Percentiles rank a stretch among this genome's conserved stretches.
These are phyloP conservation scores for Cocos nucifera DNA, from an alignment of 176 grass and related monocot species.

Conservation along the genomic window DNA sequence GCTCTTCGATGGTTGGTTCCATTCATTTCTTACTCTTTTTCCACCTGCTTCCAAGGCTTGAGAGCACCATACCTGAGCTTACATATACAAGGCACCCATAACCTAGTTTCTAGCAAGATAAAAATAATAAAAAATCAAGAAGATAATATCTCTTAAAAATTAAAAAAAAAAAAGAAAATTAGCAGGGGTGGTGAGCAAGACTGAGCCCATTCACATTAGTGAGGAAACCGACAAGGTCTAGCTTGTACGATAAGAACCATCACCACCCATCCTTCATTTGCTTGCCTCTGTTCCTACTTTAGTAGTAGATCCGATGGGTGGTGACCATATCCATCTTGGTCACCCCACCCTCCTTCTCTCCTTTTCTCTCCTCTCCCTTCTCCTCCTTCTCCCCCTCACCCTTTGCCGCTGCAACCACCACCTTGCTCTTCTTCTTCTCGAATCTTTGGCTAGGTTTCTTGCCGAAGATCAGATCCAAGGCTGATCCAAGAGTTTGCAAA, in stretches of 20 bases:
- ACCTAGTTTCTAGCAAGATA: too few species aligned
- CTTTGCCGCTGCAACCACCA: background rate
- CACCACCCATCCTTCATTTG: conserved; percentile 10
- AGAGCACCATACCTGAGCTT: too few species aligned
- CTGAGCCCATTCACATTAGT: conserved; percentile 66
- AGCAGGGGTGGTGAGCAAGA: conserved; percentile 54
- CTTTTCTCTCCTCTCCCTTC: background rate
- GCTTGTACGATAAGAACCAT: conserved; percentile 41
- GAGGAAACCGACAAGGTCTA: conserved; percentile 68
- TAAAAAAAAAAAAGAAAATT: background rate
- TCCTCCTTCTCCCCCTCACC: too few species aligned
- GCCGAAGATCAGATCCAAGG: too few species aligned
- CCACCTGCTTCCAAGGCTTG: too few species aligned
- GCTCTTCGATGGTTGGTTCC: too few species aligned
- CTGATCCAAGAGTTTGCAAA: too few species aligned
- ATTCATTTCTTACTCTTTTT: too few species aligned
- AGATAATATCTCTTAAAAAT: too few species aligned
- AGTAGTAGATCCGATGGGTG: background rate
- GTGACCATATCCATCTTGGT: conserved; percentile 25
- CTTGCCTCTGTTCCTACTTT: background rate
- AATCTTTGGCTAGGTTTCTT: background rate
- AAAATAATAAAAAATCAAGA: background rate
- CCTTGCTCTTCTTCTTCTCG: conserved; percentile 17
- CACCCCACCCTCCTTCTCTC: background rate
- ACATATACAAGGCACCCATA: too few species aligned